Evolutionary conservation across 306 rosid genomes (phyloP).

Genomic region (Quercus parvula): DNA sequence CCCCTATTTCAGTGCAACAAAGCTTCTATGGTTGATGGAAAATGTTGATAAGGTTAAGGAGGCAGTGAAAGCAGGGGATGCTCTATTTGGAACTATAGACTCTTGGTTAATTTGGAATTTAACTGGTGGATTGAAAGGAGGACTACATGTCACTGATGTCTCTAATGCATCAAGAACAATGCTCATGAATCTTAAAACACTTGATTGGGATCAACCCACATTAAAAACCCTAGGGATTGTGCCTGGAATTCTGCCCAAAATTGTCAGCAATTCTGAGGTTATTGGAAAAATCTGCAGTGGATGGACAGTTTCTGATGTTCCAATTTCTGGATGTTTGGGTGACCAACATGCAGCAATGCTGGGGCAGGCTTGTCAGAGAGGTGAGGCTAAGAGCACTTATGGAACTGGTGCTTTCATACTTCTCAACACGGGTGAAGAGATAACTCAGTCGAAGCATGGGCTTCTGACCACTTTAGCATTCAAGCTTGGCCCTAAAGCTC

Average conservation of each 20-base stretch:
- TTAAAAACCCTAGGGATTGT: slow-evolving; percentile 58
- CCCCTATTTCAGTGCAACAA: slow-evolving; percentile 81
- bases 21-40: slow-evolving; percentile 82
- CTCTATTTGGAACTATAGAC: slow-evolving; percentile 82
- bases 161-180: slow-evolving; percentile 87
- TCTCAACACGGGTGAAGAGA: slow-evolving; percentile 69
- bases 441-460: slow-evolving; percentile 60
- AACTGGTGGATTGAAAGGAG: slow-evolving; percentile 71
- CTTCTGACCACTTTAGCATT: slow-evolving; percentile 77
- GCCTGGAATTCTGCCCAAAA: slow-evolving; percentile 63
- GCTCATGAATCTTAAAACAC: slow-evolving; percentile 86
- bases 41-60: slow-evolving; percentile 60
- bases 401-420: slow-evolving; percentile 95
- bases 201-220: slow-evolving; percentile 66
- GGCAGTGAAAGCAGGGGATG: slow-evolving; percentile 64
- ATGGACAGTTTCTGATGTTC: slow-evolving; percentile 80
- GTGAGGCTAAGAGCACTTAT: slow-evolving; percentile 90
- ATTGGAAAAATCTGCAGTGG: slow-evolving; percentile 59
- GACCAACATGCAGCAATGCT: slow-evolving; percentile 97
- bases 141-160: slow-evolving; percentile 79
- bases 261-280: slow-evolving; percentile 72
- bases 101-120: slow-evolving; percentile 92
- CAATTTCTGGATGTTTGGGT: slow-evolving; percentile 83
- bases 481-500: slow-evolving; percentile 71
- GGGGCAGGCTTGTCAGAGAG: slow-evolving; percentile 73